Evolutionary conservation across 2,329 filamentous ascomycete species (phyloP), one percentile per base, ranked within the genome.

Genomic region (Lasiodiplodia hormozganensis): DNA sequence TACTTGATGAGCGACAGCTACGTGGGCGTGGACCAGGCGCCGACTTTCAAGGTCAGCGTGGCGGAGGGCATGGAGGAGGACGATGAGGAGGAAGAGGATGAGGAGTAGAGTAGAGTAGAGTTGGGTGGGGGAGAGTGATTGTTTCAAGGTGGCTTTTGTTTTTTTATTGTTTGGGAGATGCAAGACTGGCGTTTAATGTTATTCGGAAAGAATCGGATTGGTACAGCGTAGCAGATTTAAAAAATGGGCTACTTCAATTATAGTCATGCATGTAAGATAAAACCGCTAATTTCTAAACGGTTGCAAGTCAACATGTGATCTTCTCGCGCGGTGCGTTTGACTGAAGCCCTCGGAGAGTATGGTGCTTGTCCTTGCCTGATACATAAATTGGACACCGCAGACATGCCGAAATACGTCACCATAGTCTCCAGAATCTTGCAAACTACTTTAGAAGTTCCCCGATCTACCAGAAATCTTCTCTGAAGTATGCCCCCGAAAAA

Each of bases 1-100:
- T 97, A 93, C 82, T 84, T 99, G 78, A 97, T 99, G 91, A 96
- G 94, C 78, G 96, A 99, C 82, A 95, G 92, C 79, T 99, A 99
- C 79, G 88, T 97, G 43, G 96, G 96, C 31, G 94, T 99, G 65
- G 96, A 99, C 82, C 96, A 99, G 82, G 96, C 97, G 76, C 93
- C 94, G 67, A 89, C 89, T 5, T 98, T 99, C 79, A 90, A 88
- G 68, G 89, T 99, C 54, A 90, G 87, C 65, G 96, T 92, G 34
- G 92, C 90, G 1, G 96, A 99, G 80, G 93, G 93, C 5, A 96
- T 96, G 92, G 96, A 98, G 68, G 93, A 97, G 76, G 94, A 97
- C 79, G 91, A 94, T 0, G 93, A 96, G 54, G 93, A 91, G 28
- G 90, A 90, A 43, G 87, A 90, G 54, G 65, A 68, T 8, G 65